Conservation (phyloP, 345 rosid genomes). For the Eucalyptus melliodora region DNA sequence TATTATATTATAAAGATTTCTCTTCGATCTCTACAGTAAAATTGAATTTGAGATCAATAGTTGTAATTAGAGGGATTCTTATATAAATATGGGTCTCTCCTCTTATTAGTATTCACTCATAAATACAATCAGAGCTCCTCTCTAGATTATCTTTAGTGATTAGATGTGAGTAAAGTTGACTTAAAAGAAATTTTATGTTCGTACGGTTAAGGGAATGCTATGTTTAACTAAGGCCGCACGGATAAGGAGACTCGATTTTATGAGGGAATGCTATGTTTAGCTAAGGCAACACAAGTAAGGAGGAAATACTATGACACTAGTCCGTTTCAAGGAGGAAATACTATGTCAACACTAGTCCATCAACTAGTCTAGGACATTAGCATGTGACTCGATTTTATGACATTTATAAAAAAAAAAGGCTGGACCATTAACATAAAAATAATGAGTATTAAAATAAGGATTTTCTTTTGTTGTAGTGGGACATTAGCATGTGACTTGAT, state of each 20-base stretch:
- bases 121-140: fast-evolving
- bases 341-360: neutral
- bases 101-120: neutral
- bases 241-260: too few species aligned
- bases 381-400: neutral
- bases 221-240: neutral
- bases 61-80: neutral
- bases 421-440: neutral
- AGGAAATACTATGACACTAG: neutral
- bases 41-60: neutral
- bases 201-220: neutral
- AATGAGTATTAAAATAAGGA: neutral
- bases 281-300: neutral
- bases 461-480: neutral
- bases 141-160: neutral
- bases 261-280: neutral
- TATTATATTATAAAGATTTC: neutral
- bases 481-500: neutral
- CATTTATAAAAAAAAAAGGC: neutral
- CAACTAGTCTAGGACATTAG: neutral
- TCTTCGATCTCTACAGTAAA: neutral
- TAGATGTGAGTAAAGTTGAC: too few species aligned
- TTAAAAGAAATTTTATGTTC: neutral
- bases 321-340: neutral
- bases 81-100: neutral